Base-by-base conservation (phyloP, 208 protist species). In the Vickermania ingenoplastis region DNA sequence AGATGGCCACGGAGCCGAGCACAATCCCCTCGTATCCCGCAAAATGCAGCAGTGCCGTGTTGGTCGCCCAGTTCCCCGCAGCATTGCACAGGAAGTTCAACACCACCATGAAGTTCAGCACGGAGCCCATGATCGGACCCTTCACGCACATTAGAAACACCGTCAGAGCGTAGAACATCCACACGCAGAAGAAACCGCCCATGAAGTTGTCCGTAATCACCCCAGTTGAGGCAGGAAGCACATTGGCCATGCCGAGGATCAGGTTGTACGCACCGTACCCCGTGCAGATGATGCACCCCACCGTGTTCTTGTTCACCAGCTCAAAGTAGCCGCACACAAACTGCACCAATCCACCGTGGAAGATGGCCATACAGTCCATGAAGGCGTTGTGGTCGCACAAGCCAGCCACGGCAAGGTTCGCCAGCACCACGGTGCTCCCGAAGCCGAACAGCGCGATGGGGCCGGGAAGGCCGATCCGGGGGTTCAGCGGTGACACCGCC, bases 1-100 rank as follows among this genome's bases (percentile, higher is more conserved):
- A 81, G 27, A 74, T 69, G n/a, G 74, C 70, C 22, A 77, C 41
- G 5, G 61, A 57, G 2, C 71, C 71, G 36, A 67, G 65, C 23
- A 76, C 58, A 11, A 85, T 81, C 13, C 79, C 79, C 50, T 79
- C 72, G 45, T 60, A 85, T 23, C 74, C 74, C 23, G 79, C 74
- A 3, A 81, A 57, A 26, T 71, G 57, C 53, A 65, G 53, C 27
- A 86, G 55, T 13, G 67, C 61, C 2, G 36, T 21, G 28, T 30
- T 74, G 60, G 69, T 41, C 63, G 63, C 59, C 55, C 4, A 75
- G 51, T 59, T 71, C 5, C 56, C 45, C 23, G 68, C 63, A 1
- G 25, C 22, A 29, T 69, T 61, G 26, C 72, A 31, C 1, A 68
- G 53, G 30, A 78, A 78, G 52, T 67, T 68, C 28, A 72, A 24